Base-by-base conservation (phyloP, 768 basidiomycete genomes). In the Clitopilus passeckerianus region DNA sequence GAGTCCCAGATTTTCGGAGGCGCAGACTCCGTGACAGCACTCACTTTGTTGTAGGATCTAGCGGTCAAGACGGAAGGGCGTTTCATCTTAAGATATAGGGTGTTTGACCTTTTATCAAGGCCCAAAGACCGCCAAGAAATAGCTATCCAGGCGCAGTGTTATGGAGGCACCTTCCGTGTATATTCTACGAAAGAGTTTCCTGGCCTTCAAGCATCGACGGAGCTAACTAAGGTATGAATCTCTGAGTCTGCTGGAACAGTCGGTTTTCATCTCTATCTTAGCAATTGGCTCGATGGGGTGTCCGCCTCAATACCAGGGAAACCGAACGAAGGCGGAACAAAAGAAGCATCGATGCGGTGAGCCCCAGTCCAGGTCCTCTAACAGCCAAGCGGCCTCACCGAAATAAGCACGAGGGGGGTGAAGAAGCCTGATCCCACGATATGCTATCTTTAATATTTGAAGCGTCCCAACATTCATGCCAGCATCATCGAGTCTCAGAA, bases 131-230 rank as follows among this genome's bases (percentile, higher is more conserved):
- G 63, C n/a, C 22, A 60, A 16, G 73, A 78, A 27, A 66, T 77
- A 9, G 74, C 75, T 1, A 75, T 89, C 5, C 79, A 84, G 62
- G 87, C 87, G 0, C 86, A 89, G 71, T 81, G 80, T 62, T 87
- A 83, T 63, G 86, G 87, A 4, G 84, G 84, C 0, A 62, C 74
- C 1, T 89, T 90, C 68, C 81, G 78, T 22, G 81, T 90, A 0
- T 89, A 85, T 65, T 86, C 86, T 9, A 87, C 87, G 0, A 89
- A 89, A 64, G 83, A 86, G 59, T 89, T 89, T 61, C 87, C 87
- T 3, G 85, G 87, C 2, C 71, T 90, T 15, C 79, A 79, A 46
- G 80, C 85, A 5, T 87, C 86, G 1, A 89, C 87, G 0, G 82
- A 84, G 33, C 72, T 89, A 35, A 89, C 87, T 7, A 88, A 86